phyloP scores from a whole-genome alignment of 2,329 filamentous ascomycete species.

The Lachnellula arida region DNA sequence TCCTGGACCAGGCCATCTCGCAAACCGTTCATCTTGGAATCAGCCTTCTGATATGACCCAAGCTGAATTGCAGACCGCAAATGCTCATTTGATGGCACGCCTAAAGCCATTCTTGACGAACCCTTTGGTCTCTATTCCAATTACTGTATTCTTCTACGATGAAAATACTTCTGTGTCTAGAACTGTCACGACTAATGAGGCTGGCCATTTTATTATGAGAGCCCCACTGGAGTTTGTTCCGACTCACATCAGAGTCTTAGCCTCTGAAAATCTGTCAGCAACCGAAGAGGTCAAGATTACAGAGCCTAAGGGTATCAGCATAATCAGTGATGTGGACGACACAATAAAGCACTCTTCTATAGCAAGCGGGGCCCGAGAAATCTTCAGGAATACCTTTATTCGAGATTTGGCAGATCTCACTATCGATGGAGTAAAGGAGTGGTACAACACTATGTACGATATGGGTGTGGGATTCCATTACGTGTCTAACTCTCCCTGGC shows the following conservation, averaged over 20 bases:
- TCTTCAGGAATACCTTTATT: constrained; percentile 94
- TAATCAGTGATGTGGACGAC: constrained; percentile 98
- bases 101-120: constrained; percentile 87
- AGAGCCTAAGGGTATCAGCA: constrained; percentile 73
- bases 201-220: constrained; percentile 80
- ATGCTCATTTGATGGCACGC: constrained; percentile 81
- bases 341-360: constrained; percentile 97
- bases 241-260: constrained; percentile 81
- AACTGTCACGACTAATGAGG: constrained; percentile 79
- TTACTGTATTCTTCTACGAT: constrained; percentile 96
- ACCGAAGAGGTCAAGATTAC: constrained; percentile 75
- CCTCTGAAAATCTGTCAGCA: constrained; percentile 77
- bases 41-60: constrained; percentile 59
- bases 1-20: constrained; percentile 33
- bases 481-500: constrained; percentile 99
- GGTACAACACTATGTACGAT: constrained; percentile 74
- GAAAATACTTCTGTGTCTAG: constrained; percentile 74
- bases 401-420: constrained; percentile 76
- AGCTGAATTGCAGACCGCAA: constrained; percentile 72
- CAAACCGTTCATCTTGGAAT: constrained; percentile 40
- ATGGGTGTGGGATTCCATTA: constrained; percentile 91
- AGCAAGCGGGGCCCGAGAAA: constrained; percentile 78
- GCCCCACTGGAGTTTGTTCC: constrained; percentile 85
- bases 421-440: constrained; percentile 82
- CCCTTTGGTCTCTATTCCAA: constrained; percentile 68